Base-by-base conservation (phyloP, 108 stramenopile species). In the Pseudonitzschia multiseries region DNA sequence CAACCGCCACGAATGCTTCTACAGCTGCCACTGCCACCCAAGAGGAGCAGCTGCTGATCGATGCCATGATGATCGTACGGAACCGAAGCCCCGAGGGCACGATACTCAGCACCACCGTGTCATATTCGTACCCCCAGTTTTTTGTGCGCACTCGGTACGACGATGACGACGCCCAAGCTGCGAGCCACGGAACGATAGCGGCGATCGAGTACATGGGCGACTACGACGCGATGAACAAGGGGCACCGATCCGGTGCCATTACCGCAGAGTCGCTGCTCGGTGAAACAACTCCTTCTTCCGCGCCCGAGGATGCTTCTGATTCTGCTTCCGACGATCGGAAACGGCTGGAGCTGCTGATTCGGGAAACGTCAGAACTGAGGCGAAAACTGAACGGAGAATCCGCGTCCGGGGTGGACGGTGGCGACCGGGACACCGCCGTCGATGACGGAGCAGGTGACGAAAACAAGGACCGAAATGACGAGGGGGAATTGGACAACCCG, bases 211-310 rank as follows among this genome's bases (percentile, higher is more conserved):
- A 64, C 63, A 52, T 63, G 33, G 76, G 76, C 46, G 52, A 29
- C 31, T 77, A 46, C 24, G 76, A 77, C 43, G 33, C 51, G 22
- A 66, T 74, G 31, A 18, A 74, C 36, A 24, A 66, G 57, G 20
- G 59, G 60, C 46, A 77, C 26, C 24, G 32, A 29, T 8, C 69
- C 8, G 69, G 69, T 4, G 18, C n/a, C 50, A 65, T 77, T 26
- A 70, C n/a, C 51, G 36, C 52, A 69, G 56, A 67, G 6, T 63
- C 65, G 28, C 28, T 20, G 20, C 59, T 42, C 42, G 42, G 10
- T 10, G 42, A 42, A 42, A 42, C 10, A 9, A 6, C 42, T 42
- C 42, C 42, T 10, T 6, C 42, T 42, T 42, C 8, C 42, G 10
- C 6, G 8, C 42, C 42, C 6, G 10, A 9, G 42, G 42, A 42